Percentiles rank a stretch among this genome's conserved stretches.
phyloP scores from a whole-genome alignment of 2,329 filamentous ascomycete species.

The Neofusicoccum umdonicola region DNA sequence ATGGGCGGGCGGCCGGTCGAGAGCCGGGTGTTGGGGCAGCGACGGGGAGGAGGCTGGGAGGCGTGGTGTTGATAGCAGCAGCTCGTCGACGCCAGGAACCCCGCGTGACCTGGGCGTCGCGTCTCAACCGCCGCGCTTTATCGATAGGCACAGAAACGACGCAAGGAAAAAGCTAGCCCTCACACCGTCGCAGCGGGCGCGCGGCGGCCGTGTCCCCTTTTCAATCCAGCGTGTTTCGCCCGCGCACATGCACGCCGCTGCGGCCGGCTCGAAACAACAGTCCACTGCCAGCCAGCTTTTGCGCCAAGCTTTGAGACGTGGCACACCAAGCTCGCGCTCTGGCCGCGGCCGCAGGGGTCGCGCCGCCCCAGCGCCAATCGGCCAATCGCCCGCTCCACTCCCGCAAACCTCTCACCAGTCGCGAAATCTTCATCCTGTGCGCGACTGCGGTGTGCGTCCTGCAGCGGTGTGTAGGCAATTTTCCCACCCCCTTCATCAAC shows the following conservation, averaged over 20 bases:
- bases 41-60: slow-evolving; percentile 1
- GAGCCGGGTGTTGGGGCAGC: background rate
- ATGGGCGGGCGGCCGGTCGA: background rate
- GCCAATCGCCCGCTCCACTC: background rate
- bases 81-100: background rate
- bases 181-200: background rate
- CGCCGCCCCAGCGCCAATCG: background rate
- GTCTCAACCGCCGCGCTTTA: background rate
- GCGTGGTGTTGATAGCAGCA: slow-evolving; percentile 1
- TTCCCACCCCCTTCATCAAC: background rate
- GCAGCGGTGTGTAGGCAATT: slow-evolving; percentile 5
- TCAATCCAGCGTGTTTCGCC: background rate
- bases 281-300: slow-evolving; percentile 3
- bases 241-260: background rate
- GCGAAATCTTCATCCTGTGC: background rate
- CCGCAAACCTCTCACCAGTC: background rate
- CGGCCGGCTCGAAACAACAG: slow-evolving; percentile 1
- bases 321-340: slow-evolving; percentile 9
- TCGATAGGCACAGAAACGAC: background rate
- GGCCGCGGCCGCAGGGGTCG: background rate
- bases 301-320: slow-evolving; percentile 16
- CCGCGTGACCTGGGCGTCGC: background rate
- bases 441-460: background rate
- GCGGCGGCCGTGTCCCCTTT: background rate
- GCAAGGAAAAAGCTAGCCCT: background rate